phyloP scores from a whole-genome alignment of 768 basidiomycete species.

The Rubroboletus satanas region DNA sequence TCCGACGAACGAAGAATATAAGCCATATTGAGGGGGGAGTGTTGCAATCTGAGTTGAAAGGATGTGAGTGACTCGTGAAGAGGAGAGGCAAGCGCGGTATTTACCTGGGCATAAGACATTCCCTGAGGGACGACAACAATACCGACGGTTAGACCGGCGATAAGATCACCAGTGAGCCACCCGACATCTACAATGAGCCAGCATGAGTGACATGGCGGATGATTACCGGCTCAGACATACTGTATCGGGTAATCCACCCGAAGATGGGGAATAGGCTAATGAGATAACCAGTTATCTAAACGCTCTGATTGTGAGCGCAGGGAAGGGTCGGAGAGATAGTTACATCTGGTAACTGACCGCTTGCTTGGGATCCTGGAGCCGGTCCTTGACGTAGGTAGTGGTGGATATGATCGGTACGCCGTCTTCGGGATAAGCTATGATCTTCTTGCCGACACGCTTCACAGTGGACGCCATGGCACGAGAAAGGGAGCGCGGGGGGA shows the following conservation, averaged over 20 bases:
- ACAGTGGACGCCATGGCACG: constrained; percentile 36
- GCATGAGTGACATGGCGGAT: background rate
- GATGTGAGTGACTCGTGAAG: background rate
- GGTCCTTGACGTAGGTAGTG: constrained; percentile 46
- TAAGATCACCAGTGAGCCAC: constrained; percentile 83
- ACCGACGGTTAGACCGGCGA: constrained; percentile 91
- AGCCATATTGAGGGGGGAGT: constrained; percentile 81
- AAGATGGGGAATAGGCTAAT: constrained; percentile 78
- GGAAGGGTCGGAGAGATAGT: background rate
- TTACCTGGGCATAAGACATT: constrained; percentile 82
- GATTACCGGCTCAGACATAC: constrained; percentile 37
- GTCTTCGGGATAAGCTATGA: constrained; percentile 60
- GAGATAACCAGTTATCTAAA: constrained; percentile 62
- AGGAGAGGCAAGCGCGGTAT: background rate
- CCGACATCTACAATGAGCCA: constrained; percentile 48
- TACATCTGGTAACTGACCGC: constrained; percentile 37
- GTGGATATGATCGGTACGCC: constrained; percentile 57
- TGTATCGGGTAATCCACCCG: constrained; percentile 84
- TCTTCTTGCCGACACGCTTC: constrained; percentile 51
- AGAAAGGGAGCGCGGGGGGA: background rate
- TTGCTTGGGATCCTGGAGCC: constrained; percentile 43
- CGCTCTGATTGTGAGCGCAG: background rate
- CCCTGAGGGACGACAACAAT: constrained; percentile 94
- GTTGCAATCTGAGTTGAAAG: constrained; percentile 61
- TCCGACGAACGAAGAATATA: constrained; percentile 92